These are phyloP conservation scores for Coniochaeta sp. DNA, from an alignment of 2,329 filamentous ascomycete species.

Conservation along the genomic window DNA sequence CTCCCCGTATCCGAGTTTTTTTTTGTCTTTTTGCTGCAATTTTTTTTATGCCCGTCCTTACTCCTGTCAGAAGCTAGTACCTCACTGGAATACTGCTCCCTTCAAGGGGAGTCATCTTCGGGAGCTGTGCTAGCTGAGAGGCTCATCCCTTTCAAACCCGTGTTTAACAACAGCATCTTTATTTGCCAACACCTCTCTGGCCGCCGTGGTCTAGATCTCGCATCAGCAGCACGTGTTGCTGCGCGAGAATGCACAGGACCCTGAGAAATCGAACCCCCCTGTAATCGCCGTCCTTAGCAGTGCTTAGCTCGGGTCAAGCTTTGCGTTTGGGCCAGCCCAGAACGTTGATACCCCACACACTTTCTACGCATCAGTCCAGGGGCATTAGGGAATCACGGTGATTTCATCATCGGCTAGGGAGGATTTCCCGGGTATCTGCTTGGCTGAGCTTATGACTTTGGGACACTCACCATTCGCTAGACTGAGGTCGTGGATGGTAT, in stretches of 20 bases:
- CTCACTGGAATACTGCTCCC: no score
- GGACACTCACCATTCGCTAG: not conserved
- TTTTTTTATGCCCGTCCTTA: not conserved
- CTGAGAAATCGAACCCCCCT: no score
- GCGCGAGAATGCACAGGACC: no score
- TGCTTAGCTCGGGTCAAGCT: not conserved
- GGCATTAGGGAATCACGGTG: not conserved
- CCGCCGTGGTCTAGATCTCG: no score
- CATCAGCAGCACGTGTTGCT: no score
- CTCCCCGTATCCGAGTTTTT: slow-evolving; percentile 6
- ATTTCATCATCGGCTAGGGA: not conserved
- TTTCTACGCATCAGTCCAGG: not conserved
- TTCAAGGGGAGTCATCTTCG: no score
- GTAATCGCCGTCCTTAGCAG: not conserved
- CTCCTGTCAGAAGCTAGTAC: not conserved
- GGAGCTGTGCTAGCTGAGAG: no score
- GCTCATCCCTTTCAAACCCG: no score
- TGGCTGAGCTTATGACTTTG: no score
- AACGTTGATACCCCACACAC: not conserved
- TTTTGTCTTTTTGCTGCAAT: not conserved
- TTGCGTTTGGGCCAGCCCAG: not conserved
- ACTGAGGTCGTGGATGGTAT: not conserved
- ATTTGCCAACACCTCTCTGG: no score
- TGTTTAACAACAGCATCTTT: no score
- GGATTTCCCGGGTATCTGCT: no score